Base-by-base conservation (phyloP, 169 alveolate species). In the Plasmodium gonderi region DNA sequence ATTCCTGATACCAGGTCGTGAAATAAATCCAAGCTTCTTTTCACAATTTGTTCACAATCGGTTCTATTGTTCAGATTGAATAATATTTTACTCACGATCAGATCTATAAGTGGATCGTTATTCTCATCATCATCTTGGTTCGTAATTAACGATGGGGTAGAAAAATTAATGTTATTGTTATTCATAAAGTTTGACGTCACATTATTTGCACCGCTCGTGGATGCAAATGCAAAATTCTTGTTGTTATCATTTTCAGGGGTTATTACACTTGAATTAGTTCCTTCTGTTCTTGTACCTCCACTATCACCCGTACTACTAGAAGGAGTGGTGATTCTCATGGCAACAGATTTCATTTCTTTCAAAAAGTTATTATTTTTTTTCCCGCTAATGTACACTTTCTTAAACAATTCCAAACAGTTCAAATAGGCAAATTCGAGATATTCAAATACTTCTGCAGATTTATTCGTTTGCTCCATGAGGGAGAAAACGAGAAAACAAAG, bases 1-100 rank as follows among this genome's bases (percentile, higher is more conserved):
- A 98, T 97, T 36, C 99, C 99, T 6, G 99, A 97, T 6, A 98
- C 98, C 26, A 97, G 91, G 75, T 97, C 99, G 80, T 96, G 96
- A 81, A 98, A 97, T 33, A 97, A 95, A 44, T 96, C 95, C 94
- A 98, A 95, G 26, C 99, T 96, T 95, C 97, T 96, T 96, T 97
- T 96, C 45, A 98, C 94, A 79, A 97, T 98, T 26, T 79, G 93
- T 90, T 97, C 98, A 90, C 93, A 95, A 38, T 92, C 95, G 38
- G 95, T 94, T 20, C 98, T 93, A 95, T 96, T 94, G 92, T 97
- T 98, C 72, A 98, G 93, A 90, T 98, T 98, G 85, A 95, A 96
- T 29, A 97, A 78, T 20, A 95, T 94, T 92, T 95, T 87, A 36
- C 93, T 77, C 9, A 87, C 79, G 36, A 87, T 76, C 45, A 87